Evolutionary conservation across 352 stramenopile genomes (phyloP), one percentile per base, ranked within the genome.

Genomic region (Globisporangium emineosum): DNA sequence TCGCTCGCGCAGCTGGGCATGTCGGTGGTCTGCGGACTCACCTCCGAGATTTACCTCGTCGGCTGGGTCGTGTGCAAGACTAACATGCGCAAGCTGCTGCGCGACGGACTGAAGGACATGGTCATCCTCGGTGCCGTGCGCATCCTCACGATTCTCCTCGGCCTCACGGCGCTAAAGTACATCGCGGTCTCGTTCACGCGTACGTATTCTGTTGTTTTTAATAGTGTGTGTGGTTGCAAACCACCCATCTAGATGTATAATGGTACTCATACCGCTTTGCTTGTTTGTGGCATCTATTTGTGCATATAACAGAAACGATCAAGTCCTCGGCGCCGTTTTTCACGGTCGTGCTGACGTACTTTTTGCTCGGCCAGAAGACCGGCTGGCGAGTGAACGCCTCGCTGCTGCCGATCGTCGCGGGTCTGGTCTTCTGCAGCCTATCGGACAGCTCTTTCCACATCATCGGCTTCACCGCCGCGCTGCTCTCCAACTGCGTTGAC

Each of bases 251-350:
- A 12, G 10, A 47, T 47, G 40, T 8, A 43, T 6, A 32, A 32
- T 32, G 2, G 29, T 5, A 32, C 5, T 32, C 2, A 32, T 32
- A 32, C 2, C 29, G 29, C 29, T 32, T 2, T 32, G 29, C 37
- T n/a, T 12, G 13, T 45, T 12, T 45, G 37, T 45, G 15, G 29
- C 64, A 54, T 3, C 35, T 43, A 5, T 59, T 65, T 29, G 60
- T 17, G 40, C 32, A n/a, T 59, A 13, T 21, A 65, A 58, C 70
- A 86, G 91, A 97, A 80, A 97, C 90, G 15, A 96, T 97, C 78
- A 97, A 97, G 69, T 92, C 88, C 25, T 96, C 90, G 17, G 89
- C 90, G 19, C 91, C 91, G 15, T 93, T 95, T 63, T 97, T 97
- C 73, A 97, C 91, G 1, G 91, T 97, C 58, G 58, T 96, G 30